Evolutionary conservation across 495 filamentous ascomycete species (phyloP).

Genomic region (Viridothelium virens): DNA sequence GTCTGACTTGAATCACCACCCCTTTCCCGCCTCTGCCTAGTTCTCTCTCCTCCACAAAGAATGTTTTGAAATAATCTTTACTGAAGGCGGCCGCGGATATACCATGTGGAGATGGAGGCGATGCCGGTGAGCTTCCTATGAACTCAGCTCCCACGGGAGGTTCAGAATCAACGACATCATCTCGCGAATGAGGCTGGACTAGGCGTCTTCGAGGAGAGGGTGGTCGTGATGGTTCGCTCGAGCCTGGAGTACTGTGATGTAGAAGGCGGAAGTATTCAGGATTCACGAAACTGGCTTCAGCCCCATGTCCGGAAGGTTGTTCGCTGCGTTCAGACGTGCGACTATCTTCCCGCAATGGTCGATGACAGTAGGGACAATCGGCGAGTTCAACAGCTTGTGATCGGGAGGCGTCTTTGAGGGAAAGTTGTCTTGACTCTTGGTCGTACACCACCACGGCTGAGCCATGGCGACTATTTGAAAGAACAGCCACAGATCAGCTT

Average conservation of each 20-base stretch:
- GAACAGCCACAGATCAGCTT: constrained; percentile 3
- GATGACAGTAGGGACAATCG: constrained; percentile 83
- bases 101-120: constrained; percentile 46
- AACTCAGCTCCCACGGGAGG: constrained; percentile 44
- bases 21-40: constrained; percentile 89
- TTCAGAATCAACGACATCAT: constrained; percentile 23
- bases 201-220: constrained; percentile 48
- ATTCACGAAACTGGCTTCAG: constrained; percentile 65
- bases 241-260: constrained; percentile 50
- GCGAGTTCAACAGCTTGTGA: constrained; percentile 45
- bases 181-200: constrained; percentile 34
- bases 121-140: constrained; percentile 41
- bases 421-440: constrained; percentile 72
- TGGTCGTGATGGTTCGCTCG: constrained; percentile 42
- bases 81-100: constrained; percentile 84
- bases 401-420: constrained; percentile 57
- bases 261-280: constrained; percentile 94
- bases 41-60: constrained; percentile 80
- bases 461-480: constrained; percentile 66
- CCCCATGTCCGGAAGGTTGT: constrained; percentile 21
- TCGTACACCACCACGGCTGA: constrained; percentile 89
- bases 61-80: constrained; percentile 80
- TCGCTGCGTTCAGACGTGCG: constrained; percentile 34
- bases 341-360: constrained; percentile 54
- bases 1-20: constrained; percentile 82